Conservation (phyloP, 2,329 filamentous ascomycete species). For the Talaromyces sp. region DNA sequence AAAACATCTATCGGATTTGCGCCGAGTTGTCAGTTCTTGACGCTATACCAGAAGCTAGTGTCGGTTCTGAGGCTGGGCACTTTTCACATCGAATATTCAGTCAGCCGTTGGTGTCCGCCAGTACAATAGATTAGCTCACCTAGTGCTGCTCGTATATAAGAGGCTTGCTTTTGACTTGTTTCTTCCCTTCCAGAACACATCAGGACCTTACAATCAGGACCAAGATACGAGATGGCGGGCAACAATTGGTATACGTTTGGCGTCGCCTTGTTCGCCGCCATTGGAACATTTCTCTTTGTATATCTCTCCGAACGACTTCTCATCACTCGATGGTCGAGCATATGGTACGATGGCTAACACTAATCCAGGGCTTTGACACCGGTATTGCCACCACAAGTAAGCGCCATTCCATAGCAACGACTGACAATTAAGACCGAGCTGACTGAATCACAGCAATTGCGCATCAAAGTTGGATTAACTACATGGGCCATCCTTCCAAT, state of each 20-base stretch:
- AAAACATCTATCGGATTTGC: not conserved
- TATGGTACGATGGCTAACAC: constrained; percentile 2
- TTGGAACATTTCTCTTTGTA: constrained; percentile 59
- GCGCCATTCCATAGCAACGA: constrained; percentile 16
- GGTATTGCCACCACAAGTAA: constrained; percentile 59
- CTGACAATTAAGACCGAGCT: not conserved
- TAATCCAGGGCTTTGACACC: constrained; percentile 54
- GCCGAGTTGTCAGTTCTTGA: not conserved
- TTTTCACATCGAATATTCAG: not conserved
- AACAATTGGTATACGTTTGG: constrained; percentile 47
- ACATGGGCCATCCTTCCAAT: constrained; percentile 56
- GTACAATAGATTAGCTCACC: not conserved
- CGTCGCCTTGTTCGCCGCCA: constrained; percentile 56
- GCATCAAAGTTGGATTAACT: constrained; percentile 58
- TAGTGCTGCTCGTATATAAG: not conserved
- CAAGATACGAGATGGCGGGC: constrained; percentile 7
- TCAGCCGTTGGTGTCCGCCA: not conserved
- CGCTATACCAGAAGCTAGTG: not conserved
- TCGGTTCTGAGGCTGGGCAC: not conserved
- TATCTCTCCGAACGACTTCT: constrained; percentile 20
- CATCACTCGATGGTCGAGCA: not conserved
- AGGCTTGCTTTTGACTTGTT: too few relatives aligned
- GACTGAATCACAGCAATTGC: constrained; percentile 48
- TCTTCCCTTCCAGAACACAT: too few relatives aligned
- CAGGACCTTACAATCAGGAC: not conserved